Conservation (phyloP, 768 basidiomycete species). For the Boletus reticulatus region DNA sequence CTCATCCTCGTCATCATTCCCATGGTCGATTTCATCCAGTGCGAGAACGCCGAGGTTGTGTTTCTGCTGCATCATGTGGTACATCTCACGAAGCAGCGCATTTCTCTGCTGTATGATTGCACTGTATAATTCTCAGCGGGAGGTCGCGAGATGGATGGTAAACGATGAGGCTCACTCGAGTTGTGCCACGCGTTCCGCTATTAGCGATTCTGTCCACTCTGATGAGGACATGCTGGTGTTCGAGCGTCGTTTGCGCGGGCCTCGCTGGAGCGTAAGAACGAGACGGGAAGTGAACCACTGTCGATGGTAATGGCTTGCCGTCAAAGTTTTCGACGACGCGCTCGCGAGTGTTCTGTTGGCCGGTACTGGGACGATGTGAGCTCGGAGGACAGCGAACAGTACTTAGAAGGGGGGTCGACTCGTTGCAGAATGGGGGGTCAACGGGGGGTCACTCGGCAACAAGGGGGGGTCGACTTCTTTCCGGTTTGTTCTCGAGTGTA, state of each 20-base stretch:
- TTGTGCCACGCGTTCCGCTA: slow-evolving; percentile 35
- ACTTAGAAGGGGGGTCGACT: too few relatives aligned
- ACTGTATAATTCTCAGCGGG: slow-evolving; percentile 34
- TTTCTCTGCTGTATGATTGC: slow-evolving; percentile 63
- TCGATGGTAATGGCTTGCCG: neutral
- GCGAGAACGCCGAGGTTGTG: slow-evolving; percentile 41
- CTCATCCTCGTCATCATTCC: slow-evolving; percentile 34
- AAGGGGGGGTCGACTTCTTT: slow-evolving; percentile 3
- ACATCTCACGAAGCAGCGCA: slow-evolving; percentile 72
- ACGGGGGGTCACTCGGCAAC: slow-evolving; percentile 9
- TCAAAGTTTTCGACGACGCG: slow-evolving; percentile 4
- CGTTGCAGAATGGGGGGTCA: neutral
- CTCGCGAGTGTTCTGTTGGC: neutral
- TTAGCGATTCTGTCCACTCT: slow-evolving; percentile 33
- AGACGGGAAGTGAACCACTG: neutral
- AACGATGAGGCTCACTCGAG: slow-evolving; percentile 28
- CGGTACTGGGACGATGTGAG: neutral
- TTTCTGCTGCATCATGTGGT: slow-evolving; percentile 57
- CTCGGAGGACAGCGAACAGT: neutral
- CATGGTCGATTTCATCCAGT: slow-evolving; percentile 36
- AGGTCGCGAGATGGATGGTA: neutral
- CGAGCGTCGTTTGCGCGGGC: slow-evolving; percentile 1
- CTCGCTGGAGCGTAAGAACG: neutral
- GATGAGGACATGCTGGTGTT: slow-evolving; percentile 21
- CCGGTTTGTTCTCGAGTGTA: neutral